Base-by-base conservation (phyloP, 2,329 filamentous ascomycete species). In the Aspergillus arachidicola region DNA sequence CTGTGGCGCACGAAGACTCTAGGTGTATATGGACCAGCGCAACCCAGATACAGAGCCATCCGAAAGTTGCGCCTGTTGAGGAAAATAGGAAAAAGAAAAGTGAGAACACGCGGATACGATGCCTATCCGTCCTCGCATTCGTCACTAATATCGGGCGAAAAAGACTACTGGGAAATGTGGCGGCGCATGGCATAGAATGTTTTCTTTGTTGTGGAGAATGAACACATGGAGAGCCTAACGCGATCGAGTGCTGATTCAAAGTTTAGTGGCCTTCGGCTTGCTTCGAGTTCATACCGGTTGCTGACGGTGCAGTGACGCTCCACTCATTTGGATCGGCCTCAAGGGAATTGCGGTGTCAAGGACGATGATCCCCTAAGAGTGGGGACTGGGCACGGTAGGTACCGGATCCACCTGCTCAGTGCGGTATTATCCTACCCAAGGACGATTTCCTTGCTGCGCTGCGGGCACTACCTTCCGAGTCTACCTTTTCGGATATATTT, bases 321-420 rank as follows among this genome's bases (percentile, higher is more conserved):
- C 51, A 55, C 32, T 21, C 14, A 36, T 55, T 54, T 55, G 16
- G 51, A 55, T 55, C 32, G 32, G 32, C 51, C 32, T 16, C 51
- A 55, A 36, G 51, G 50, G 51, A 54, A 36, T 54, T 54, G 51
- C 51, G 51, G 51, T 54, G 51, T 54, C 51, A 54, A 54, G 30
- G 32, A 54, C 30, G 51, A 54, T 54, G 51, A 54, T 54, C 51
- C 30, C 51, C n/a, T 30, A 38, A 51, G 6, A 14, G 48, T 51
- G 48, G 48, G 16, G 9, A 51, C 48, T 51, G 48, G 48, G 48
- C 48, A 51, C 28, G 51, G 51, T 38, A 55, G 30, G 34, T 28
- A 23, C 51, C 51, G 51, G 51, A 54, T 54, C 51, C 51, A 54
- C 51, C 34, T 36, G 21, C 19, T 34, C 10, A 38, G 51, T 34